Percentiles rank a stretch among this genome's conserved stretches.
These are phyloP conservation scores for Nannochloropsis gaditana DNA, from an alignment of 108 stramenopile genomes.

Conservation along the genomic window DNA sequence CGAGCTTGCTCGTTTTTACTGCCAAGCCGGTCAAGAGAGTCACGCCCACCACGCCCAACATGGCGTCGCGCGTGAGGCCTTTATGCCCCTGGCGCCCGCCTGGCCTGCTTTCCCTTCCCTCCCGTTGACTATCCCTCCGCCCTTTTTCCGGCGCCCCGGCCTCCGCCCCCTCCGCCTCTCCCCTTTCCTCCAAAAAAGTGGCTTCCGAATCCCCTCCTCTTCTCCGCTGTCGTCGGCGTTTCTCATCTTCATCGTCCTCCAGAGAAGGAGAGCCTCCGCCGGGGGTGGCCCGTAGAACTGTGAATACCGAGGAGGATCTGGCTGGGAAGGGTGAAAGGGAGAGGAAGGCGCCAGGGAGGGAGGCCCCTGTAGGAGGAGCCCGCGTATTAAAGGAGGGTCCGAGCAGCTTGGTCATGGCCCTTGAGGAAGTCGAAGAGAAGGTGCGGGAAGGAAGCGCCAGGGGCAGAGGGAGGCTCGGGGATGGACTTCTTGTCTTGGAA, in stretches of 20 bases:
- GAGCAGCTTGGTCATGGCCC: background rate
- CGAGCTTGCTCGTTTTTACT: background rate
- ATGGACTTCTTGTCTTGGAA: background rate
- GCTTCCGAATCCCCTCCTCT: background rate
- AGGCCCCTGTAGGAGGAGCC: background rate
- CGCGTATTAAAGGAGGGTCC: no score
- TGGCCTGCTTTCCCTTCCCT: background rate
- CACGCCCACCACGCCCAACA: background rate
- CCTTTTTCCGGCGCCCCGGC: background rate
- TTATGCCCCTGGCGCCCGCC: background rate
- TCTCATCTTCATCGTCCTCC: slow-evolving; percentile 13
- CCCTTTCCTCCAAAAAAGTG: background rate
- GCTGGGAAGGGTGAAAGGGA: background rate
- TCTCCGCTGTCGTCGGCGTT: background rate
- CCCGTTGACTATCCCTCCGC: background rate
- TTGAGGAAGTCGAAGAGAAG: background rate
- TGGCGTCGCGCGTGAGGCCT: background rate
- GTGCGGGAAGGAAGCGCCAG: background rate
- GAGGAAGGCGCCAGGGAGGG: background rate
- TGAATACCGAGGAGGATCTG: background rate
- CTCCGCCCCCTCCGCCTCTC: background rate
- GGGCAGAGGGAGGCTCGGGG: background rate
- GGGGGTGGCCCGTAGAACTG: background rate
- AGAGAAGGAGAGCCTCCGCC: background rate
- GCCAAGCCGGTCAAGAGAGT: background rate